These are phyloP conservation scores for Raphanus raphanistrum DNA, from an alignment of 345 rosid genomes.

Conservation along the genomic window DNA sequence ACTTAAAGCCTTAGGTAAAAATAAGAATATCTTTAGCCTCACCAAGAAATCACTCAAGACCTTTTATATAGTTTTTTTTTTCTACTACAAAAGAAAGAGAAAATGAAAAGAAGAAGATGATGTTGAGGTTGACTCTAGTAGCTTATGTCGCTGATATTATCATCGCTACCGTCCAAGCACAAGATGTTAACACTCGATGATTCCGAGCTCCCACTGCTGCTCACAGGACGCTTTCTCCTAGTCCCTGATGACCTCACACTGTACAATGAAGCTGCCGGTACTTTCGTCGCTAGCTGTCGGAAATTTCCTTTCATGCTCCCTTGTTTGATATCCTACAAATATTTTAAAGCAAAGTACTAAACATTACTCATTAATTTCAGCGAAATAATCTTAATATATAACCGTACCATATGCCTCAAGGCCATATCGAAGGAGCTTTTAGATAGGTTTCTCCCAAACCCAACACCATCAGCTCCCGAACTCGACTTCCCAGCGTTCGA, in stretches of 20 bases:
- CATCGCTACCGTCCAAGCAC: constrained; percentile 48
- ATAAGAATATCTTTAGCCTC: not conserved
- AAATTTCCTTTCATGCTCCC: constrained; percentile 59
- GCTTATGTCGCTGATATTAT: constrained; percentile 31
- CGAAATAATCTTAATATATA: not conserved
- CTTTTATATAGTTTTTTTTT: not conserved
- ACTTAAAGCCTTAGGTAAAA: not conserved
- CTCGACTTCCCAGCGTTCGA: constrained; percentile 38
- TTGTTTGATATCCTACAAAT: constrained; percentile 56
- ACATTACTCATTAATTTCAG: not conserved
- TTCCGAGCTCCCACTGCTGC: constrained; percentile 76
- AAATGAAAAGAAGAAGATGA: not conserved
- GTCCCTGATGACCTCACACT: constrained; percentile 52
- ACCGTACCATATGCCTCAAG: constrained; percentile 67
- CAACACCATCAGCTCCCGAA: constrained; percentile 51
- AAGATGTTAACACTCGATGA: constrained; percentile 60
- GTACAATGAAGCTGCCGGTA: constrained; percentile 63
- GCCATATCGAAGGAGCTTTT: constrained; percentile 86
- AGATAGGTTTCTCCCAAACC: constrained; percentile 68
- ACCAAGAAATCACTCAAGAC: not conserved
- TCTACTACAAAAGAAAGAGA: not conserved
- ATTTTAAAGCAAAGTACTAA: not conserved
- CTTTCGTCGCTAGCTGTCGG: constrained; percentile 55
- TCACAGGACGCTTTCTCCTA: constrained; percentile 51
- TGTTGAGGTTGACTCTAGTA: not conserved